Conservation (phyloP, 2,329 filamentous ascomycete species). For the Penicillium corylophilum region DNA sequence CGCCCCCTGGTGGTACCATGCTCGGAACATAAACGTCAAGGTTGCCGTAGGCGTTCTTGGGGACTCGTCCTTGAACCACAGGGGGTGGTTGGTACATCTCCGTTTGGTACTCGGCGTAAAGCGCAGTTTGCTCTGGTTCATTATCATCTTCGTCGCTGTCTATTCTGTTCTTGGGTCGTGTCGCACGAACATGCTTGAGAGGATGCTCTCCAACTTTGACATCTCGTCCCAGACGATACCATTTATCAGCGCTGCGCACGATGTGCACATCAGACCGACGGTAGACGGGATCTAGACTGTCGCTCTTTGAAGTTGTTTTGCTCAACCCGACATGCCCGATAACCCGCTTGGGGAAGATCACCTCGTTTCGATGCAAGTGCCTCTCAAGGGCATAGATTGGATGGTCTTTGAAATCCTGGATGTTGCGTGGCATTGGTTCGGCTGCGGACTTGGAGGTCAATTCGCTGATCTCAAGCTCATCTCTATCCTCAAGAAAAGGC, state of each 20-base stretch:
- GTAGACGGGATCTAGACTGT: slow-evolving; percentile 72
- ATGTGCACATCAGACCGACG: slow-evolving; percentile 75
- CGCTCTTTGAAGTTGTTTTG: slow-evolving; percentile 43
- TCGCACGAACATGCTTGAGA: slow-evolving; percentile 67
- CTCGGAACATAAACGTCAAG: slow-evolving; percentile 63
- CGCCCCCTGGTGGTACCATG: slow-evolving; percentile 62
- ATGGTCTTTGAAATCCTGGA: slow-evolving; percentile 84
- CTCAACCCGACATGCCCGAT: slow-evolving; percentile 72
- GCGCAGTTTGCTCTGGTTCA: slow-evolving; percentile 54
- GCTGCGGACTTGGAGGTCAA: slow-evolving; percentile 67
- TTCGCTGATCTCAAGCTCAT: slow-evolving; percentile 80
- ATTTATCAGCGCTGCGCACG: slow-evolving; percentile 78
- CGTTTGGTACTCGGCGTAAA: slow-evolving; percentile 64
- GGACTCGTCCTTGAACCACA: slow-evolving; percentile 69
- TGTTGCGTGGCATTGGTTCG: slow-evolving; percentile 82
- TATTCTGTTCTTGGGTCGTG: slow-evolving; percentile 34
- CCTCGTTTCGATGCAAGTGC: slow-evolving; percentile 79
- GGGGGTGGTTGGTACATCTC: slow-evolving; percentile 73
- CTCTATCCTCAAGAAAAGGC: slow-evolving; percentile 60
- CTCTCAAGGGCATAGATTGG: slow-evolving; percentile 80
- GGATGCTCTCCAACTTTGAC: slow-evolving; percentile 78
- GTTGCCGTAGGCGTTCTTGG: slow-evolving; percentile 62
- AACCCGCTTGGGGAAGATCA: slow-evolving; percentile 68
- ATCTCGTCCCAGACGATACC: slow-evolving; percentile 84
- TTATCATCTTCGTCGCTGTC: slow-evolving; percentile 44